Evolutionary conservation across 345 rosid species (phyloP).

Genomic region (Populus deltoides): DNA sequence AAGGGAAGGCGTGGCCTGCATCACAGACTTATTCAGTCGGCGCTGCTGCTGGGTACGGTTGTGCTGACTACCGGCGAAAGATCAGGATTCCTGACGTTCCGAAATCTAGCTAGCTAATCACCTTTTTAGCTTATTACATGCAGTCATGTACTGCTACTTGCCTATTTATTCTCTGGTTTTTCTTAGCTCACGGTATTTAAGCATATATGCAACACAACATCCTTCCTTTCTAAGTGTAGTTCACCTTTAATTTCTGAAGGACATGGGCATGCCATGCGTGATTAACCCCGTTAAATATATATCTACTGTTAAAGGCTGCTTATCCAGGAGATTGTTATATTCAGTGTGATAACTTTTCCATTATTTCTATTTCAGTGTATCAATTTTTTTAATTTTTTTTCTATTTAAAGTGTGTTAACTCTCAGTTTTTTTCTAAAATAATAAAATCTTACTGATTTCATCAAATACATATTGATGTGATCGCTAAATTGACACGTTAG

Average conservation of each 20-base stretch:
- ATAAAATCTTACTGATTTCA: too few relatives aligned
- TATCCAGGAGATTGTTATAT: neutral
- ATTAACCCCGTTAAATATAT: neutral
- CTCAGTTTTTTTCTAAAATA: too few relatives aligned
- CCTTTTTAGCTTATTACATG: neutral
- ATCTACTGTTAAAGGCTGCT: neutral
- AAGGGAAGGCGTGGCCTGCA: slow-evolving; percentile 20
- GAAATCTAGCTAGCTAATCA: neutral
- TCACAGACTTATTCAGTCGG: slow-evolving; percentile 17
- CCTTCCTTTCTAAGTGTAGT: slow-evolving; percentile 2
- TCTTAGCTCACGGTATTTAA: neutral
- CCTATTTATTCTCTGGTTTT: neutral
- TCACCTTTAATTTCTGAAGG: neutral
- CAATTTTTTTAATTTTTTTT: too few relatives aligned
- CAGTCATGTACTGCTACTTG: neutral
- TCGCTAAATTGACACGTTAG: too few relatives aligned
- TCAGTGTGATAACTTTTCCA: too few relatives aligned
- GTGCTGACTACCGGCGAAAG: slow-evolving; percentile 17
- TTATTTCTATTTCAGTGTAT: too few relatives aligned
- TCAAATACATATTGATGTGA: too few relatives aligned
- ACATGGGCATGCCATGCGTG: neutral
- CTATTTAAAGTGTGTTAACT: too few relatives aligned
- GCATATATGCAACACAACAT: neutral
- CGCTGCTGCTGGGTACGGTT: slow-evolving; percentile 18
- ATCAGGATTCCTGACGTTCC: neutral